phyloP scores from a whole-genome alignment of 2,329 filamentous ascomycete species.

The Mycocentrospora acerina region DNA sequence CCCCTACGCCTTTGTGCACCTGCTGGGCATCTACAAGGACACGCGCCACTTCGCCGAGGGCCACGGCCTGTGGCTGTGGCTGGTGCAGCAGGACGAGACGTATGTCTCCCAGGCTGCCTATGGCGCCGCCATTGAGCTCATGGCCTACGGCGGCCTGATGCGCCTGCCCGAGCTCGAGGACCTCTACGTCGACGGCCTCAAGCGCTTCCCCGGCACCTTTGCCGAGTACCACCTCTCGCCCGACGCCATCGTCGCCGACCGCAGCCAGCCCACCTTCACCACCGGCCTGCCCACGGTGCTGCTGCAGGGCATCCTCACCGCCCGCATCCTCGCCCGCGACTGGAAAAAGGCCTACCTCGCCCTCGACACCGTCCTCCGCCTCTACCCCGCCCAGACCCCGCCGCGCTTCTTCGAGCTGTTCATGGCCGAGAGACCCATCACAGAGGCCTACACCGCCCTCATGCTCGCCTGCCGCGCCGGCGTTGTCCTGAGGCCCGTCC shows the following conservation, averaged over 20 bases:
- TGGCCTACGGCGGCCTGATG: slow-evolving; percentile 45
- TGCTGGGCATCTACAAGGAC: slow-evolving; percentile 52
- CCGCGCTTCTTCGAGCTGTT: slow-evolving; percentile 49
- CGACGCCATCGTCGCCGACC: slow-evolving; percentile 49
- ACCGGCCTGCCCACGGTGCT: slow-evolving; percentile 45
- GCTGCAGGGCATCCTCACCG: slow-evolving; percentile 52
- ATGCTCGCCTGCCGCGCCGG: slow-evolving; percentile 52
- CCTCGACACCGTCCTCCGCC: slow-evolving; percentile 51
- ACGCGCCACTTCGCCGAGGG: slow-evolving; percentile 43
- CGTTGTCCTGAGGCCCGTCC: slow-evolving; percentile 29
- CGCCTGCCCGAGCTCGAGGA: slow-evolving; percentile 47
- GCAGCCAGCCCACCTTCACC: slow-evolving; percentile 33
- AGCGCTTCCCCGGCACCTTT: slow-evolving; percentile 51
- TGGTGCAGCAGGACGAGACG: slow-evolving; percentile 45
- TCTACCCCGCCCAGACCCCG: slow-evolving; percentile 48
- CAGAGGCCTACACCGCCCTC: slow-evolving; percentile 52
- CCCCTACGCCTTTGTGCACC: slow-evolving; percentile 46
- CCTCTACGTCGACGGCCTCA: slow-evolving; percentile 49
- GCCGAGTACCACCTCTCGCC: slow-evolving; percentile 51
- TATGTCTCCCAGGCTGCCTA: slow-evolving; percentile 48
- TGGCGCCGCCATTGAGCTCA: slow-evolving; percentile 52
- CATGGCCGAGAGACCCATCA: slow-evolving; percentile 47
- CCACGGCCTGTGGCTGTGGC: slow-evolving; percentile 51
- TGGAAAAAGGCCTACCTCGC: slow-evolving; percentile 53
- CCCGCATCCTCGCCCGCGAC: slow-evolving; percentile 49